Evolutionary conservation across 805 yeast genomes (phyloP), one percentile per base, ranked within the genome.

Genomic region (Wickerhamomyces tratensis): DNA sequence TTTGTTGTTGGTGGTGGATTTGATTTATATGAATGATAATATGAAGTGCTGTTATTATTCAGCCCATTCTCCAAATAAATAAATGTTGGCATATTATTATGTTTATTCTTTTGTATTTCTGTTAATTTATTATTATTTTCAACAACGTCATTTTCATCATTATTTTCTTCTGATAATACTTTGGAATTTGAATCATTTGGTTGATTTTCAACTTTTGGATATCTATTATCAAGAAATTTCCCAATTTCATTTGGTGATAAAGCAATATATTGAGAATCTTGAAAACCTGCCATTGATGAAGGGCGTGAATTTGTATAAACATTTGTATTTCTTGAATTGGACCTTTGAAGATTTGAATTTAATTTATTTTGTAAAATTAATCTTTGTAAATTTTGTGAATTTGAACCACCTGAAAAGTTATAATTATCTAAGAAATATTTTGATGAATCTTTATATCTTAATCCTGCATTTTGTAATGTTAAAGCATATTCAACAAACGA

Each of bases 401-500:
- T 37, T 11, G 30, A 29, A 37, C 10, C 39, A 15, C n/a, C 33
- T 14, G 34, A n/a, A 25, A 31, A 36, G 7, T 14, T 36, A 40
- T 51, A 47, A 29, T 37, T 46, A 5, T 47, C 52, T 42, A 54
- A 47, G 41, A 57, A 57, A 37, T 43, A 44, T 12, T 43, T 46
- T 4, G 54, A 41, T 4, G 46, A 39, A 2, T 52, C 57, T 37
- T 41, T 48, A 14, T 14, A 49, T 40, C 41, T 49, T 2, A n/a
- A 36, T 9, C 57, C 46, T 15, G 52, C 33, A 25, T 46, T 44
- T 38, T 51, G 45, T 34, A 53, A 39, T 7, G 51, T 37, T 7
- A 49, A 36, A 36, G 65, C 57, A 49, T 72, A 77, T 38, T 75
- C 77, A 10, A 60, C 55, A 10, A 75, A 52, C 1, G 77, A 58